Conservation (phyloP, 2,329 filamentous ascomycete genomes). For the Hypoxylon sp. region DNA sequence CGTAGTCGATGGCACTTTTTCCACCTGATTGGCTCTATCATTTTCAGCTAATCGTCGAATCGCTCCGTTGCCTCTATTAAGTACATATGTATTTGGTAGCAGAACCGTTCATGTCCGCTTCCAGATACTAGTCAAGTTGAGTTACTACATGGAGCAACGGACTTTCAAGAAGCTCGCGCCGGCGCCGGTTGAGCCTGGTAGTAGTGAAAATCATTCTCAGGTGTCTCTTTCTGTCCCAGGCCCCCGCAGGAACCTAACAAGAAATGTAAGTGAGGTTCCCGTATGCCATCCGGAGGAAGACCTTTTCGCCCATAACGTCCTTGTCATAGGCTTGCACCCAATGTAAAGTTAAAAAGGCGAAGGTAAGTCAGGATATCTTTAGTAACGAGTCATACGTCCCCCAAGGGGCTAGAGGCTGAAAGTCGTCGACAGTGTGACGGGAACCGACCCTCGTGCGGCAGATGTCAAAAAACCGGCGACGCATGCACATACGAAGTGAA, state of each 20-base stretch:
- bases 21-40: constrained; percentile 17
- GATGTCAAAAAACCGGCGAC: constrained; percentile 38
- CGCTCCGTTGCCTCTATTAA: constrained; percentile 3
- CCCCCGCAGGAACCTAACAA: constrained; percentile 36
- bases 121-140: constrained; percentile 6
- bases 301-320: constrained; percentile 29
- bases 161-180: constrained; percentile 41
- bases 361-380: constrained; percentile 23
- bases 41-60: constrained; percentile 16
- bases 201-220: constrained; percentile 13
- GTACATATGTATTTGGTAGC: constrained; percentile 14
- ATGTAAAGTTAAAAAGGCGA: constrained; percentile 41
- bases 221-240: constrained; percentile 24
- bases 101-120: constrained; percentile 12
- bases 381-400: background rate
- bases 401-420: constrained; percentile 15
- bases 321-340: constrained; percentile 38
- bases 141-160: constrained; percentile 35
- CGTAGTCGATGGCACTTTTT: constrained; percentile 8
- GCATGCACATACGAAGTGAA: constrained; percentile 42
- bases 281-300: constrained; percentile 13
- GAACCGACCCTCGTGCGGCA: constrained; percentile 34
- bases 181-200: constrained; percentile 25
- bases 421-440: constrained; percentile 35
- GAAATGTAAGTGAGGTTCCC: constrained; percentile 37